Conservation (phyloP, 768 basidiomycete genomes). For the Pisolithus tinctorius region DNA sequence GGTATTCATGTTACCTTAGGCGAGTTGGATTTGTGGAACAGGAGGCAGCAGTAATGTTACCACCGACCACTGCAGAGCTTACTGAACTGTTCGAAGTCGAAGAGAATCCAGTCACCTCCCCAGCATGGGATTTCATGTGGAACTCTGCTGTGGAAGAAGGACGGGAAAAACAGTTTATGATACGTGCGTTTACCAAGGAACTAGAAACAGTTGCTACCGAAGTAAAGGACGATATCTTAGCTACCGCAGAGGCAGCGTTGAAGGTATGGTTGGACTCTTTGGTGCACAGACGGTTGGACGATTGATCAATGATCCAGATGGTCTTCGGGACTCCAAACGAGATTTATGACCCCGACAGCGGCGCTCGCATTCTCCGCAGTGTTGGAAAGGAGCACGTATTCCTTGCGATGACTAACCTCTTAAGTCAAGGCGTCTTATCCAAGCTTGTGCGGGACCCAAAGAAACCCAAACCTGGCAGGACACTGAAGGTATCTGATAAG, state of each 20-base stretch:
- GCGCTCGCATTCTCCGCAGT: slow-evolving; percentile 47
- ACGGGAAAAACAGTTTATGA: slow-evolving; percentile 62
- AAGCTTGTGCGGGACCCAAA: slow-evolving; percentile 57
- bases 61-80: slow-evolving; percentile 39
- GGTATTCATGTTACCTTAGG: slow-evolving; percentile 29
- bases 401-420: slow-evolving; percentile 51
- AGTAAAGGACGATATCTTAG: slow-evolving; percentile 31
- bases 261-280: slow-evolving; percentile 42
- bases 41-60: slow-evolving; percentile 33
- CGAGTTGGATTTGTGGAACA: slow-evolving; percentile 56
- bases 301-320: slow-evolving; percentile 47
- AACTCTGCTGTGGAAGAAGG: slow-evolving; percentile 64
- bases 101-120: slow-evolving; percentile 35
- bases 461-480: slow-evolving; percentile 64
- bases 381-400: slow-evolving; percentile 52
- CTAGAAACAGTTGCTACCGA: slow-evolving; percentile 24
- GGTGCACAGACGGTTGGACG: not conserved
- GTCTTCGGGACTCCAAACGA: slow-evolving; percentile 67
- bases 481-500: slow-evolving; percentile 72
- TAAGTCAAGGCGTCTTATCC: slow-evolving; percentile 59
- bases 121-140: slow-evolving; percentile 73
- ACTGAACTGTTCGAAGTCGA: slow-evolving; percentile 42
- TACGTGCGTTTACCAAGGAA: slow-evolving; percentile 46
- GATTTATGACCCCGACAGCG: slow-evolving; percentile 55
- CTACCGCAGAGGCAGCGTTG: slow-evolving; percentile 59